Evolutionary conservation across 2,329 filamentous ascomycete species (phyloP).

Genomic region (Diaporthe citriasiana): DNA sequence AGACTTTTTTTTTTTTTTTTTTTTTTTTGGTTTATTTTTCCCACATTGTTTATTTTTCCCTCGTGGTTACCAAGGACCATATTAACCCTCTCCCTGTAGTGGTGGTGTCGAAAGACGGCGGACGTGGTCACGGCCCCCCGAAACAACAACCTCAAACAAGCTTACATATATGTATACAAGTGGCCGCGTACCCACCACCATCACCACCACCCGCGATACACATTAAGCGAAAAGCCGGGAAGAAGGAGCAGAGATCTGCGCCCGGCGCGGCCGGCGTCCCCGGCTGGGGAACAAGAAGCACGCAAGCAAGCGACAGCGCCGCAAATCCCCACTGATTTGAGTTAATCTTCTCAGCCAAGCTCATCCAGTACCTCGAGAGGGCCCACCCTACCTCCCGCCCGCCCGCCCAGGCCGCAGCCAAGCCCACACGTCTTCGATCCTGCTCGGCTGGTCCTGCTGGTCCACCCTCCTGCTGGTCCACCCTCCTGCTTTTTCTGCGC

Average conservation of each 20-base stretch:
- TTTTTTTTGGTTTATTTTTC: constrained; percentile 1
- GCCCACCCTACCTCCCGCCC: not conserved
- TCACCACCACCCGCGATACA: not conserved
- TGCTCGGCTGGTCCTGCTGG: not conserved
- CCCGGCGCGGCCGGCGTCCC: not conserved
- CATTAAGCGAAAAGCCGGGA: not conserved
- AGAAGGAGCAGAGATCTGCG: not conserved
- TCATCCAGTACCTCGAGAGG: not conserved
- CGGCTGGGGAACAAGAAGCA: not conserved
- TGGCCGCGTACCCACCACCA: not conserved
- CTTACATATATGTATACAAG: constrained; percentile 6
- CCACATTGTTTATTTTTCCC: not conserved
- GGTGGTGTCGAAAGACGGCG: not conserved
- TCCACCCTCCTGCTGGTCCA: too few species aligned
- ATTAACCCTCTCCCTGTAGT: not conserved
- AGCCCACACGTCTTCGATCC: not conserved
- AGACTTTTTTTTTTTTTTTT: not conserved
- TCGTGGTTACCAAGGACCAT: not conserved
- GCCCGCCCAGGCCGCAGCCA: not conserved
- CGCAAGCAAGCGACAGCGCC: not conserved
- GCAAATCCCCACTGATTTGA: constrained; percentile 17
- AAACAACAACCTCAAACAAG: constrained; percentile 21
- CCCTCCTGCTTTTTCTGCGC: not conserved
- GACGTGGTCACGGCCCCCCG: not conserved
- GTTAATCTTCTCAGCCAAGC: constrained; percentile 8